A percentile compares a stretch with the other conserved stretches of the same genome.
phyloP scores from a whole-genome alignment of 2,329 filamentous ascomycete species.

The Exophiala dermatitidis region DNA sequence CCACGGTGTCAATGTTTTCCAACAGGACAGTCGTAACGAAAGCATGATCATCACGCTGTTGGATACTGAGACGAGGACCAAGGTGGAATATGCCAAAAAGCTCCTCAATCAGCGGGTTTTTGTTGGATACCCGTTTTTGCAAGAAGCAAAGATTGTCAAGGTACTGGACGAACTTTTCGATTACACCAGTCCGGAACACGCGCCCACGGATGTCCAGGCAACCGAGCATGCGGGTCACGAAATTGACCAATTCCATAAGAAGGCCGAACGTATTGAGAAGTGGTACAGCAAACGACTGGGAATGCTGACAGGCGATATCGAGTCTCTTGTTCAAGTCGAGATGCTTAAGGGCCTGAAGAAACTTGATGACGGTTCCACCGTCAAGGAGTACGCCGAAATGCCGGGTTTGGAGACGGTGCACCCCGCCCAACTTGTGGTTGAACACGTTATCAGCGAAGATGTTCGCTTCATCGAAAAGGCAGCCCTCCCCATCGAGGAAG shows the following conservation, averaged over 20 bases:
- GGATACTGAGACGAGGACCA: conserved; percentile 64
- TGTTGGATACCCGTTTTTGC: conserved; percentile 89
- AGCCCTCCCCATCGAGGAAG: conserved; percentile 81
- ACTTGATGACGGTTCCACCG: conserved; percentile 78
- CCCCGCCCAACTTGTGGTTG: conserved; percentile 84
- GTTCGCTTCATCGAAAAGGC: conserved; percentile 84
- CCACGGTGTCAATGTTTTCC: conserved; percentile 89
- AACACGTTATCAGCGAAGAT: conserved; percentile 83
- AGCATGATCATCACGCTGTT: conserved; percentile 87
- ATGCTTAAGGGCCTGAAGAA: conserved; percentile 88
- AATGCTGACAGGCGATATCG: conserved; percentile 76
- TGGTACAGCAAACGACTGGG: conserved; percentile 87
- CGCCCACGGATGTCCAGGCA: conserved; percentile 55
- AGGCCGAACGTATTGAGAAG: conserved; percentile 73
- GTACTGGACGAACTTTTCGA: conserved; percentile 92
- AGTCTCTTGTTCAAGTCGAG: conserved; percentile 84
- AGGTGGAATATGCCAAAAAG: conserved; percentile 62
- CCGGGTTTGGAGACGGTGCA: conserved; percentile 81
- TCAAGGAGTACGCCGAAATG: conserved; percentile 88
- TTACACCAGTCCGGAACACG: conserved; percentile 64
- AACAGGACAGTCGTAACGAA: conserved; percentile 90
- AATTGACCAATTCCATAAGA: conserved; percentile 76
- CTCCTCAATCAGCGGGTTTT: conserved; percentile 81
- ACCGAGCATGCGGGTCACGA: conserved; percentile 67
- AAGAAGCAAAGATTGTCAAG: conserved; percentile 81